Base-by-base conservation (phyloP, 2,329 filamentous ascomycete species). In the Talaromyces atroroseus region DNA sequence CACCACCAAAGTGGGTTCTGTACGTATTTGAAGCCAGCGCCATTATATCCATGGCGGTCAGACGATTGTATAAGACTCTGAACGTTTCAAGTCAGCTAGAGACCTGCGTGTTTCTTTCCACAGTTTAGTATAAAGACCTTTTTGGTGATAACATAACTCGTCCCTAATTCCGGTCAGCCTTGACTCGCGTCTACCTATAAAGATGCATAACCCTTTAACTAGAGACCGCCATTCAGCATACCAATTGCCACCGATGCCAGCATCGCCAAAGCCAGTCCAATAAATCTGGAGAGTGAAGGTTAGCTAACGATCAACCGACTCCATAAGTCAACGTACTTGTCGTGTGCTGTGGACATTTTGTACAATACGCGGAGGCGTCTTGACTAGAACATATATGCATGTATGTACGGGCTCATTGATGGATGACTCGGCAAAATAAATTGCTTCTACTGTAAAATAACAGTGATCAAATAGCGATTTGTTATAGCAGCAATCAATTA, bases 121-220 rank as follows among this genome's bases (percentile, higher is more conserved):
- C 3, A 29, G n/a, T 29, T n/a, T 29, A 2, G n/a, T 23, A 8
- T n/a, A 2, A 16, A 20, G 34, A 50, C 50, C 50, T 50, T 57
- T 34, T 57, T 57, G 18, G 56, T 57, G n/a, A 57, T 57, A 12
- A 57, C 56, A 50, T 57, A 57, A 44, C 56, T 57, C 7, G 56
- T 53, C 8, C 56, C 56, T 57, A 52, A 18, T 11, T 38, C 10
- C 16, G 0, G 24, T 16, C 18, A 38, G 1, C 5, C 53, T 20
- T 36, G 32, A 36, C n/a, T 44, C 24, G 7, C 26, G 24, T 40
- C 34, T 18, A 8, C 12, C 20, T 23, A 16, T 46, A 32, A 45
- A 5, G 6, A 2, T 32, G 29, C 29, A 32, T 12, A 32, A 5
- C 24, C 24, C 3, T 14, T 24, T 26, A 18, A 12, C 24, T n/a